Evolutionary conservation across 257 asterid genomes (phyloP), one percentile per base, ranked within the genome.

Genomic region (Coffea canephora): DNA sequence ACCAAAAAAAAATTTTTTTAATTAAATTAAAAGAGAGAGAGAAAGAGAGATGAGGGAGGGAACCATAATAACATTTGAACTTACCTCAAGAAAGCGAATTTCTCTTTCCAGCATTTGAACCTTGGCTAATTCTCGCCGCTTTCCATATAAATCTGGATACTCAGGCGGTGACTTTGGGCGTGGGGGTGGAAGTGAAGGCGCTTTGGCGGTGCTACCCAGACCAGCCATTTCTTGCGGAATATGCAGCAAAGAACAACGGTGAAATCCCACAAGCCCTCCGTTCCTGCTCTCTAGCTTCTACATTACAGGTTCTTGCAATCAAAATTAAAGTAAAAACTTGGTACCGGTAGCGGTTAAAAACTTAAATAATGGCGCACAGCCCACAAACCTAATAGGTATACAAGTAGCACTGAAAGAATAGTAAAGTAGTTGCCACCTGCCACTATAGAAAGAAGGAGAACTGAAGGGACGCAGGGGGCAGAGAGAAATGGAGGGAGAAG

Each of bases 111-210:
- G 82, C 91, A 91, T 84, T 88, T 93, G 99, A 49, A 88, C 89
- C 69, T 86, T 90, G 70, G 93, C 96, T 54, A 91, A 71, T 82
- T 89, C 96, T 80, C 95, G 85, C 74, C 98, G 89, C 80, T 92
- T 92, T 8, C 99, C 99, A 78, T 91, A 93, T 90, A 95, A 90
- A 86, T 95, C 97, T 1, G 99, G 98, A 76, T 92, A 92, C 79
- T 77, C 80, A 18, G 97, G 99, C 74, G 99, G 99, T 64, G 97
- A 92, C 85, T 90, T 93, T 0, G 98, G 98, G 84, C 84, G 86
- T 74, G 98, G 98, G 77, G 96, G 96, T 71, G 97, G 99, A 84
- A 93, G 87, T 39, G 96, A 89, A 15, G 90, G 87, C 86, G 80
- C 83, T 1, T 87, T 80, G 31, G 84, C 88, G 62, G 59, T 74